Evolutionary conservation across 306 rosid genomes (phyloP), one percentile per base, ranked within the genome.

Genomic region (Trifolium fragiferum): DNA sequence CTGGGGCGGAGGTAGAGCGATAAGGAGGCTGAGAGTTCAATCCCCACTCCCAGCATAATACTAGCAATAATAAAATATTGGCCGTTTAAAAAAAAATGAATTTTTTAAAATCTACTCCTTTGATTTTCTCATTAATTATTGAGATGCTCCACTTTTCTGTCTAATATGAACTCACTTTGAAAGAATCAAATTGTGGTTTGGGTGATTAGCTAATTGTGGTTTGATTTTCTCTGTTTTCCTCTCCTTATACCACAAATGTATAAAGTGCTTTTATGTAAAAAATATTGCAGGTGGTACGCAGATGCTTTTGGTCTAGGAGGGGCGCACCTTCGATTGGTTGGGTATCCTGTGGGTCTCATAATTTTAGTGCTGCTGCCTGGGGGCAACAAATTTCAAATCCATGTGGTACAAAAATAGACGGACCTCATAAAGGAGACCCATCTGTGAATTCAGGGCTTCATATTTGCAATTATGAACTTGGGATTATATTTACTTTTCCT

Each of bases 311-410:
- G 86, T 86, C 95, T 19, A 54, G 55, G 75, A 55, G 37, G 60
- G 87, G 51, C 62, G 79, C 76, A 65, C 80, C 84, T 83, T 83
- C 90, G 3, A 66, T 55, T 71, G 97, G 97, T 72, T 91, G 97
- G 97, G 86, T 89, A 50, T 91, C 87, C 60, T 89, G 91, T 66
- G 97, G 97, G 40, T 91, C 97, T 23, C 95, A 91, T 76, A 89
- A 91, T 84, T 91, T 91, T 75, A 89, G 95, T 77, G 95, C 95
- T 63, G 95, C 97, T 76, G 93, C 97, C 40, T 91, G 95, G 95
- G 97, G 97, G 54, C 82, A 90, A 21, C 80, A 84, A 69, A 84
- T 91, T 79, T 67, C 81, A 16, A 79, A 73, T 78, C 84, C 88
- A 15, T 81, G 44, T 82, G 63, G 78, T 65, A 10, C 50, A 74